Percentiles rank a stretch among this genome's conserved stretches.
Conservation (phyloP, 75 land plant genomes). For the Pinus tabuliformis region DNA sequence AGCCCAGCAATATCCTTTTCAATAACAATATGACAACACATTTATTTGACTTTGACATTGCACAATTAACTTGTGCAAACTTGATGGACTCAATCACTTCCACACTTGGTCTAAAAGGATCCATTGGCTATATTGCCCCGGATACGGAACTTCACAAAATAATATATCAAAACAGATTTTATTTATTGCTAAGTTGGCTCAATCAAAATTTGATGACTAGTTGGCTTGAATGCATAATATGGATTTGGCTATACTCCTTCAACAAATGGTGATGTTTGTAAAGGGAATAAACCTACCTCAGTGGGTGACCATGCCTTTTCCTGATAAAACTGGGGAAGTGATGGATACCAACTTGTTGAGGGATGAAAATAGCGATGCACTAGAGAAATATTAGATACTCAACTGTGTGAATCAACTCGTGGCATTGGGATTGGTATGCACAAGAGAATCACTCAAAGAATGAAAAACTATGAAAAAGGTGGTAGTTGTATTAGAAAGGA, state of each 20-base stretch:
- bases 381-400: background rate
- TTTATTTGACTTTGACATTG: conserved; percentile 21
- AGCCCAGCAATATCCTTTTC: conserved; percentile 23
- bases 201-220: background rate
- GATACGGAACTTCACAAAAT: background rate
- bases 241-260: background rate
- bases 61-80: background rate
- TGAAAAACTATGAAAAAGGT: background rate
- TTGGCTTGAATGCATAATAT: conserved; percentile 12
- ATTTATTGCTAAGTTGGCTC: no score
- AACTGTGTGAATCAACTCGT: background rate
- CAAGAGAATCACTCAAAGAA: background rate
- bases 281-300: background rate
- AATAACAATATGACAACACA: conserved; percentile 13
- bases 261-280: conserved; percentile 18
- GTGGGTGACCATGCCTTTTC: conserved; percentile 1
- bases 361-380: background rate
- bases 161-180: no score
- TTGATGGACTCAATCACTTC: background rate
- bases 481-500: background rate
- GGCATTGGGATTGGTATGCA: background rate
- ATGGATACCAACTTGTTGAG: background rate
- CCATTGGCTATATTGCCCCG: conserved; percentile 16
- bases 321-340: background rate
- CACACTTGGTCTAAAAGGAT: background rate